Evolutionary conservation across 2,329 filamentous ascomycete genomes (phyloP), one percentile per base, ranked within the genome.

Genomic region (Cyclaneusma minus): DNA sequence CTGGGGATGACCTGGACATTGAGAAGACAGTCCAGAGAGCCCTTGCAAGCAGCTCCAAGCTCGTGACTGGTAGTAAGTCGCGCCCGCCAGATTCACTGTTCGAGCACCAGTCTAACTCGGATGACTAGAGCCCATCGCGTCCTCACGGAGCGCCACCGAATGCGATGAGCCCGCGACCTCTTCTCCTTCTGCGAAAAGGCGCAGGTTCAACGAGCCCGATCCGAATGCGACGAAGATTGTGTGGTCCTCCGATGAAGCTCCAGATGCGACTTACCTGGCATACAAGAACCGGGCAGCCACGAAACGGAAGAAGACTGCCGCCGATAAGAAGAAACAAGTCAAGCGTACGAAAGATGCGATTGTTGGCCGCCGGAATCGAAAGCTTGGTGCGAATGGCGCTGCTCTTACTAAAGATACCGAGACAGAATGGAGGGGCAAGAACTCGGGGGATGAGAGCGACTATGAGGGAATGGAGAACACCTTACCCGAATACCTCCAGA

Each of bases 401-500:
- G 33, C 30, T n/a, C 36, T 34, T 10, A 38, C 36, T 25, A 27
- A 30, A 29, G 41, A 29, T 30, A 42, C 30, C 21, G 38, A 35
- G 25, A 41, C 31, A 29, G 33, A 35, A 14, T 47, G 38, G 38
- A 40, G 36, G 13, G 39, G 43, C 28, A 38, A 33, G 20, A 40
- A 31, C 13, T n/a, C n/a, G n/a, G 41, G 36, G 13, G 39, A 44
- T 29, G 38, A 33, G 20, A 40, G 31, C 13, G 46, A 43, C 30
- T 41, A 40, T 19, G 42, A 40, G 12, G 33, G 33, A 16, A 25
- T 40, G 31, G 42, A 45, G 34, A 47, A 41, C 27, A 35, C 35
- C 20, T 34, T 89, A 3, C 84, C 85, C 0, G 68, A 76, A 12
- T 87, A 92, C 44, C 47, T 93, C 15, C 61, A 65, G 35, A 52